Base-by-base conservation (phyloP, 495 filamentous ascomycete genomes). In the Podospora appendiculata region DNA sequence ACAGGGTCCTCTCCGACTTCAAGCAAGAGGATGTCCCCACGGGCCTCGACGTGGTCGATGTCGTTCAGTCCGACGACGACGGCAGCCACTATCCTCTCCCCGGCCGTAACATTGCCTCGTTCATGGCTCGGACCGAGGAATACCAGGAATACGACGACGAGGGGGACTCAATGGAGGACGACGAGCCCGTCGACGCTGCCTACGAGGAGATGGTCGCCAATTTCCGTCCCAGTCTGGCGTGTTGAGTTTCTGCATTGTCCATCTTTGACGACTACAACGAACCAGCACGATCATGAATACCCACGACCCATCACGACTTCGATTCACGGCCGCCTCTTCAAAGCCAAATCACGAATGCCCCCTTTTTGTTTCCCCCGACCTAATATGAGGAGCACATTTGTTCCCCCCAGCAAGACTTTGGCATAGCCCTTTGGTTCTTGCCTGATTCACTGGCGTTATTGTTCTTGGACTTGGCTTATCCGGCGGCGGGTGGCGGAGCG, bases 121-220 rank as follows among this genome's bases (percentile, higher is more conserved):
- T 44, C 4, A 46, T 57, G 47, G 40, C 43, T 8, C 57, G 32
- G 14, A 49, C 38, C 25, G 48, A 53, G 11, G 51, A 49, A 14
- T 52, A 58, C 36, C 56, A 56, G 7, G 57, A 42, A n/a, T 38
- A 47, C 12, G 33, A 49, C 11, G 16, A 14, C 39, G 18, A 43
- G 42, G 52, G 44, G 43, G 55, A 56, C 13, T 46, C 44, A 12
- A 46, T 46, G 44, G 44, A 32, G 44, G 14, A 7, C 9, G 25
- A 46, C 16, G 44, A 25, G 9, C 6, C 2, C 8, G 41, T 16
- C n/a, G 13, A 40, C 8, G 11, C n/a, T 3, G 38, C 10, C 8
- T 40, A 40, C 38, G 38, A 40, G 38, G n/a, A 25, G 25, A 25
- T 25, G 25, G 25, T 25, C 2, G 25, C 25, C 25, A 25, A 25